Evolutionary conservation across 352 stramenopile species (phyloP).

Genomic region (Pythium oligandrum): DNA sequence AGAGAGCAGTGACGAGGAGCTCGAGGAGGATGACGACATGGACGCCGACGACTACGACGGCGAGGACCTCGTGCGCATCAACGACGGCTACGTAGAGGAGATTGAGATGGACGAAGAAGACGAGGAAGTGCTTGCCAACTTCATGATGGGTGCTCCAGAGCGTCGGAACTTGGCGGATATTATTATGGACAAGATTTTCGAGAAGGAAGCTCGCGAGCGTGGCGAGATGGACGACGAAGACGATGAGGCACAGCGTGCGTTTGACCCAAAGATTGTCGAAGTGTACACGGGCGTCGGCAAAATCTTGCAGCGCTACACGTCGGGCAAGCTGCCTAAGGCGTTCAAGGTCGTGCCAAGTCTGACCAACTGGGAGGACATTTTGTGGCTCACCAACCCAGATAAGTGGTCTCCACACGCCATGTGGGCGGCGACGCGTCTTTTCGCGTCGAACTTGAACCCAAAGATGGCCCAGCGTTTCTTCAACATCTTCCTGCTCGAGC

Average conservation of each 20-base stretch:
- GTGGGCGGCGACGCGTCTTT: slow-evolving; percentile 96
- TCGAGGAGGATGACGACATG: slow-evolving; percentile 85
- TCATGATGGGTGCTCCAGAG: slow-evolving; percentile 81
- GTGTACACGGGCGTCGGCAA: slow-evolving; percentile 99
- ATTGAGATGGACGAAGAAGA: slow-evolving; percentile 86
- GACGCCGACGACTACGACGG: slow-evolving; percentile 86
- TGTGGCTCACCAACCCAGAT: slow-evolving; percentile 97
- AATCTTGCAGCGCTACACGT: slow-evolving; percentile 96
- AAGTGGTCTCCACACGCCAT: slow-evolving; percentile 98
- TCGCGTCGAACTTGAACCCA: slow-evolving; percentile 99
- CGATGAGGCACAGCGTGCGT: slow-evolving; percentile 52
- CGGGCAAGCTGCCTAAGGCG: slow-evolving; percentile 98
- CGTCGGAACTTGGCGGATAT: slow-evolving; percentile 97
- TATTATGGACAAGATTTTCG: slow-evolving; percentile 99
- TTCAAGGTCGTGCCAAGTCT: slow-evolving; percentile 99
- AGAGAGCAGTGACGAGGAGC: slow-evolving; percentile 57
- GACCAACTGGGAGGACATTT: slow-evolving; percentile 97
- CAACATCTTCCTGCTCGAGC: slow-evolving; percentile 97
- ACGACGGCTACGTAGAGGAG: slow-evolving; percentile 90
- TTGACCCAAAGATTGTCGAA: slow-evolving; percentile 96
- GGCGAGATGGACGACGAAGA: slow-evolving; percentile 72
- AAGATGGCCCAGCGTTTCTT: slow-evolving; percentile 99
- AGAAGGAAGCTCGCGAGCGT: slow-evolving; percentile 91
- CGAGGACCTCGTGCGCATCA: slow-evolving; percentile 86
- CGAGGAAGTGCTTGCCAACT: slow-evolving; percentile 82